Evolutionary conservation across 805 yeast species (phyloP), one percentile per base, ranked within the genome.

Genomic region (Nakazawaea ishiwadae): DNA sequence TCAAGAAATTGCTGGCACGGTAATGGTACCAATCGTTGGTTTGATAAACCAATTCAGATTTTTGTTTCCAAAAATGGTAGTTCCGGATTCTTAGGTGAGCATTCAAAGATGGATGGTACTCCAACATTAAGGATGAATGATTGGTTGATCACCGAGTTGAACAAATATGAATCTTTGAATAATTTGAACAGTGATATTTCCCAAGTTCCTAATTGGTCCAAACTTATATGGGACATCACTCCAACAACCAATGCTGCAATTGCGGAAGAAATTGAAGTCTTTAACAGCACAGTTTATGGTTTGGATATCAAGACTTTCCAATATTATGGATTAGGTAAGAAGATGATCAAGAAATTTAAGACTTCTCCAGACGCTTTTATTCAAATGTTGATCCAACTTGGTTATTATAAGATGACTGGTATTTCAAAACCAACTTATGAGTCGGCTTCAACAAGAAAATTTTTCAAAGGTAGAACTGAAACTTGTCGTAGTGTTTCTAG

Each of bases 101-200:
- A 91, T 69, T 88, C 97, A 17, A 84, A 79, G 69, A 91, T 91
- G 98, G 99, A 91, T 63, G 99, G 98, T 48, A 87, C 96, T 8
- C 96, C 97, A 57, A 91, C 96, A 23, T 78, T 87, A 55, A 80
- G 88, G 49, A 67, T 91, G 66, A 91, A 91, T 62, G 88, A 88
- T 63, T 80, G 71, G 55, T 71, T 91, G 30, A 71, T 79, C 48
- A 71, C 71, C 40, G 73, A 77, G 51, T 63, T 90, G 44, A 47
- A 60, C 43, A 71, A 75, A 54, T 59, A 76, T 55, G 47, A 19
- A 37, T 2, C 11, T 42, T 12, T 29, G 31, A 35, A 26, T 10
- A 35, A 39, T 12, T 24, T 42, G 24, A 23, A 27, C 30, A 35
- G 61, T 27, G 62, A 65, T 32, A 29, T 44, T 18, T 35, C 51